These are phyloP conservation scores for Scheffersomyces amazonensis DNA, from an alignment of 805 yeast species.

Conservation along the genomic window DNA sequence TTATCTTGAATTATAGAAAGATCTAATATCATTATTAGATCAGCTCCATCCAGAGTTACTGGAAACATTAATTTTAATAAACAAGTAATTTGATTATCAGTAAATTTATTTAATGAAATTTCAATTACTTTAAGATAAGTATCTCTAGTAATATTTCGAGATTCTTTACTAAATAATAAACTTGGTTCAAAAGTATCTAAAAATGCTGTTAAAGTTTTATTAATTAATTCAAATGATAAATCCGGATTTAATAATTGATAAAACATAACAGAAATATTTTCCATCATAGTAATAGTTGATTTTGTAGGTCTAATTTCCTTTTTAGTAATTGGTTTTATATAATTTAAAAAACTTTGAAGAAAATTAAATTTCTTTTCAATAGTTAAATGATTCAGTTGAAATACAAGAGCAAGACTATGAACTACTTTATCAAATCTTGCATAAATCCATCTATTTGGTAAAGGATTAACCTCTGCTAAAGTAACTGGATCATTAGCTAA, in stretches of 20 bases:
- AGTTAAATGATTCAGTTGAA: slow-evolving; percentile 20
- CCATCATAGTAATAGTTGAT: slow-evolving; percentile 30
- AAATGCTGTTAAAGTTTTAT: slow-evolving; percentile 22
- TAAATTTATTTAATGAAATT: slow-evolving; percentile 6
- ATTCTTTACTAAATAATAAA: slow-evolving; percentile 11
- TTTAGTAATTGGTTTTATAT: slow-evolving; percentile 24
- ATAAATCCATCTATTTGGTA: slow-evolving; percentile 34
- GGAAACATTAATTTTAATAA: slow-evolving; percentile 6
- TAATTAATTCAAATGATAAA: slow-evolving; percentile 15
- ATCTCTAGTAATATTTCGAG: background rate
- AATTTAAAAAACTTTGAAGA: slow-evolving; percentile 20
- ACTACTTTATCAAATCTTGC: slow-evolving; percentile 27
- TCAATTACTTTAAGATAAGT: slow-evolving; percentile 11
- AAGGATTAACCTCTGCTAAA: slow-evolving; percentile 26
- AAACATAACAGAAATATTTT: slow-evolving; percentile 25
- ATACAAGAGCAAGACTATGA: slow-evolving; percentile 19
- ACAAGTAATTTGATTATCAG: slow-evolving; percentile 10
- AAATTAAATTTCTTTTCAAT: slow-evolving; percentile 21
- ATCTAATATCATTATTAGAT: slow-evolving; percentile 15
- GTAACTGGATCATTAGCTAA: slow-evolving; percentile 29
- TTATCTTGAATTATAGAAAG: slow-evolving; percentile 6
- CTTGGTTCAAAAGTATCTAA: slow-evolving; percentile 32
- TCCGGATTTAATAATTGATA: slow-evolving; percentile 14
- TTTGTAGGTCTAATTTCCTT: slow-evolving; percentile 27
- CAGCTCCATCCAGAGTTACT: slow-evolving; percentile 12